phyloP scores from a whole-genome alignment of 306 rosid genomes.

The Cercis canadensis region DNA sequence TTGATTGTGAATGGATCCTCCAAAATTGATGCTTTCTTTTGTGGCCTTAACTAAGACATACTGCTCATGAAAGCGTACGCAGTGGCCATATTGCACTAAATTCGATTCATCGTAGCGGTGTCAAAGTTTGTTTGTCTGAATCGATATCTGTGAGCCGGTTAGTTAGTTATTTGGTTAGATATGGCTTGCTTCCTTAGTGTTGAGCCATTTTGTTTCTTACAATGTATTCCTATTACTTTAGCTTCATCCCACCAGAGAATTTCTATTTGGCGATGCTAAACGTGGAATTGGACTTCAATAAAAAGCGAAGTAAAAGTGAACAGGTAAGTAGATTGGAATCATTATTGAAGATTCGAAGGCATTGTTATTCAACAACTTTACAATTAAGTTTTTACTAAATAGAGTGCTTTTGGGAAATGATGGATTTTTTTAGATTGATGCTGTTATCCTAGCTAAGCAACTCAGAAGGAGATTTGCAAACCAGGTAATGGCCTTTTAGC shows the following conservation, averaged over 20 bases:
- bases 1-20: background rate
- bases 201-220: conserved; percentile 23
- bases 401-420: conserved; percentile 10
- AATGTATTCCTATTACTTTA: conserved; percentile 40
- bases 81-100: conserved; percentile 77
- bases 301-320: conserved; percentile 74
- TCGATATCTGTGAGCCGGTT: conserved; percentile 62
- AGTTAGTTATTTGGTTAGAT: background rate
- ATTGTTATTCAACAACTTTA: too few relatives aligned
- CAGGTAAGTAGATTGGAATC: conserved; percentile 53
- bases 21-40: conserved; percentile 19
- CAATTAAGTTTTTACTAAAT: background rate
- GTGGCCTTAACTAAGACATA: conserved; percentile 68
- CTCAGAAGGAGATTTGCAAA: conserved; percentile 65
- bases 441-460: conserved; percentile 70
- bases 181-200: conserved; percentile 6
- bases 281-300: conserved; percentile 85
- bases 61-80: conserved; percentile 69
- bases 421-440: conserved; percentile 77
- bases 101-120: conserved; percentile 84
- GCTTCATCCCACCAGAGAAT: conserved; percentile 81
- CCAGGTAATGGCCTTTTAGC: conserved; percentile 62
- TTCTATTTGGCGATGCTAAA: conserved; percentile 76
- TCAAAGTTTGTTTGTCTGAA: conserved; percentile 76
- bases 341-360: too few relatives aligned